Base-by-base conservation (phyloP, 352 stramenopile genomes). In the Globisporangium viniferum region DNA sequence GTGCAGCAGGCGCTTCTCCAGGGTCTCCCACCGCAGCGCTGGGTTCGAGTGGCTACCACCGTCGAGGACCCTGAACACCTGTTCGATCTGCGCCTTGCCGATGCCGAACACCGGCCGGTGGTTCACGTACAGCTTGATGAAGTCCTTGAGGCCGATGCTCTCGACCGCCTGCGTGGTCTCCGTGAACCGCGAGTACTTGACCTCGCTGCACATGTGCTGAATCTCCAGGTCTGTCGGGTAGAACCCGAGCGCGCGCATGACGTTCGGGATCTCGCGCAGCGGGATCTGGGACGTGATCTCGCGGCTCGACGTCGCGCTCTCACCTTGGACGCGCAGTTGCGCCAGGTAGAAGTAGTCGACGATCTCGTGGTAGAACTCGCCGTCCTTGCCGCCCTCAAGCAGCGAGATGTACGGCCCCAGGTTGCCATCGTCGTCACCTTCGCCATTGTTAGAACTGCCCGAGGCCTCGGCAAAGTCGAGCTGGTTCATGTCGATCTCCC, bases 321-420 rank as follows among this genome's bases (percentile, higher is more conserved):
- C 94, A 24, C 94, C 94, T 59, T 97, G 91, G 41, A 92, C 81
- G 20, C 94, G 87, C 18, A 98, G 80, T 71, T 98, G 90, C 3
- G 88, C 88, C 64, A 98, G 93, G 73, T 97, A 98, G 72, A 98
- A 98, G 75, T 97, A 98, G 70, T 98, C 92, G 36, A 98, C 86
- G 15, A 98, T 92, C 48, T 98, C 91, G 57, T 97, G 73, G 74
- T 93, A 95, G 62, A 98, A 91, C 29, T 77, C 81, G 0, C 93
- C 93, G 6, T 91, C 75, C 2, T 68, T 65, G 20, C 89, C 92
- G 53, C 92, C 92, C 75, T 98, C 91, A 5, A 98, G 76, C 22
- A 97, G 75, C 27, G 88, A 77, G 54, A 97, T 66, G 65, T 90
- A 98, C 10, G 93, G 89, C 49, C 86, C 77, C 1, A 97, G 61